Evolutionary conservation across 768 basidiomycete genomes (phyloP).

Genomic region (Mycena indigotica): DNA sequence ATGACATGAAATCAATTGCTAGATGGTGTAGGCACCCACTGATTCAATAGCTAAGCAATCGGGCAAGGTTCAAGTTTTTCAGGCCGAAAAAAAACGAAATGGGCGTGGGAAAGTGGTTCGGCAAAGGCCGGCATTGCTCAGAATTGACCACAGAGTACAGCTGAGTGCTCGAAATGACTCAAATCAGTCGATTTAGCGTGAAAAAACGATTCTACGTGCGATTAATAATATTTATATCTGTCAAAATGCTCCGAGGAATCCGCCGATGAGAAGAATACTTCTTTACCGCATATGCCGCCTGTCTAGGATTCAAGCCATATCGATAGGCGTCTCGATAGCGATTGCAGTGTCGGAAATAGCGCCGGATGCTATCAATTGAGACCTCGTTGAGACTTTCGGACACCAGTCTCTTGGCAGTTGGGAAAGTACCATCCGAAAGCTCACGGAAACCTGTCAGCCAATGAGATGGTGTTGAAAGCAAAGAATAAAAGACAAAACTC

Average conservation of each 20-base stretch:
- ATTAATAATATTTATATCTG: neutral
- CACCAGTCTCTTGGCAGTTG: slow-evolving; percentile 25
- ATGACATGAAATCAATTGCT: neutral
- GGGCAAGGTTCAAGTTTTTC: neutral
- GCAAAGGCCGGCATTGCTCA: neutral
- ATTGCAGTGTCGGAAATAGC: slow-evolving; percentile 24
- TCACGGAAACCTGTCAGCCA: slow-evolving; percentile 28
- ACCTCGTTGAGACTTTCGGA: slow-evolving; percentile 26
- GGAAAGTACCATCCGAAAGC: slow-evolving; percentile 27
- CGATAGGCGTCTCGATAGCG: slow-evolving; percentile 28
- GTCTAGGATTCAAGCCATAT: slow-evolving; percentile 25
- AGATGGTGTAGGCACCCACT: neutral
- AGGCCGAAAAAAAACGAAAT: neutral
- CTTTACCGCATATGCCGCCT: too few species aligned
- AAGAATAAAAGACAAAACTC: slow-evolving; percentile 10
- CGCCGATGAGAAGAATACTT: slow-evolving; percentile 31
- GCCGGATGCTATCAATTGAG: slow-evolving; percentile 19
- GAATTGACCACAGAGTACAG: neutral
- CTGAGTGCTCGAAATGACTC: neutral
- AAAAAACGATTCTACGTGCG: neutral
- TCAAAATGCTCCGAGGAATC: slow-evolving; percentile 9
- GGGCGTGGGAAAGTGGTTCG: neutral
- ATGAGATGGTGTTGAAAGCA: slow-evolving; percentile 1
- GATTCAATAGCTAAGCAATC: neutral
- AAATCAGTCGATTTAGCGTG: neutral